Base-by-base conservation (phyloP, 2,329 filamentous ascomycete genomes). In the Mollisia scopiformis region DNA sequence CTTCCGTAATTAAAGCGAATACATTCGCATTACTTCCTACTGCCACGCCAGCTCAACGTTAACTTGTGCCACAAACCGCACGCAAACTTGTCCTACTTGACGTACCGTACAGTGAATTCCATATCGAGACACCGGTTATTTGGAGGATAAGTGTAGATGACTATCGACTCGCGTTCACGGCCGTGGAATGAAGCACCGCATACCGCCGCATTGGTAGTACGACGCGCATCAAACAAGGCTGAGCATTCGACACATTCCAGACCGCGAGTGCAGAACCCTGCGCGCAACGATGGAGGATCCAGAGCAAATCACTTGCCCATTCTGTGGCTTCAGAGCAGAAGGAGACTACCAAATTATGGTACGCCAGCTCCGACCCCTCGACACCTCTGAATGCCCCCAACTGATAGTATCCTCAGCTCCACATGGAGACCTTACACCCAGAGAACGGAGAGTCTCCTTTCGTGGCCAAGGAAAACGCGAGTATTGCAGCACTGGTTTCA, bases 341-440 rank as follows among this genome's bases (percentile, higher is more conserved):
- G 62, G 41, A 10, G 75, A 79, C 49, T 78, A 78, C 63, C 69
- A 69, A 23, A 73, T 79, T 55, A 75, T 67, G 71, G 78, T 69
- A 74, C 16, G 28, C 14, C 2, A 4, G 28, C 23, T n/a, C 27
- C 33, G 11, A 14, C 27, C 28, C 21, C 25, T 49, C 14, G 4
- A 33, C 8, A 31, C 10, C 21, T 51, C 11, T 33, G 41, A 37
- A 2, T 31, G 28, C 39, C 30, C 21, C 69, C 69, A 31, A 28
- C 63, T 67, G 46, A 67, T 50, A 21, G 16, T 16, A 11, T n/a
- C 10, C 50, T 28, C 28, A 69, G 71, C 62, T 72, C 8, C 72
- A 74, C 49, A 65, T 75, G 64, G 71, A 74, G 57, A 70, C 67
- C 2, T 19, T 64, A 6, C 73, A 75, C 65, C 53, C 72, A 14